Evolutionary conservation across 2,329 filamentous ascomycete species (phyloP).

Genomic region (Verticillium nubilum): DNA sequence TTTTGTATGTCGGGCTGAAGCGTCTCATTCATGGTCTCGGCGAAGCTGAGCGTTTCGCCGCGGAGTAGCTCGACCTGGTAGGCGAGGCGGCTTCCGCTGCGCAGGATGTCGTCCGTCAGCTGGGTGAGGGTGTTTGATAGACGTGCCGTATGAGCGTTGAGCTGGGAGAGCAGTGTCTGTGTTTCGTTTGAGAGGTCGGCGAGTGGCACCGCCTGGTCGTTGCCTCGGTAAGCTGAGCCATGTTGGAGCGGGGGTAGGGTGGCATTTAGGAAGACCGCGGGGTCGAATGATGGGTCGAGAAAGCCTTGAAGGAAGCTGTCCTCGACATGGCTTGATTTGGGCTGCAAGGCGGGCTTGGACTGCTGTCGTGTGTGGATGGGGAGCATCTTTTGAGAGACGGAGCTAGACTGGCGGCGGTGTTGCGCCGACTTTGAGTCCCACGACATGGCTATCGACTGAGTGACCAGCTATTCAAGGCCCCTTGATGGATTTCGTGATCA

Average conservation of each 20-base stretch:
- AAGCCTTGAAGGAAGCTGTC: slow-evolving; percentile 74
- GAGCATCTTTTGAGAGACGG: slow-evolving; percentile 28
- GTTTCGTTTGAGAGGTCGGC: slow-evolving; percentile 76
- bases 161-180: slow-evolving; percentile 77
- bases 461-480: neutral
- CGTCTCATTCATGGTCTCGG: slow-evolving; percentile 69
- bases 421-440: slow-evolving; percentile 29
- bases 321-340: slow-evolving; percentile 57
- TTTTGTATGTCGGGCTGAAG: slow-evolving; percentile 66
- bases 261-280: slow-evolving; percentile 79
- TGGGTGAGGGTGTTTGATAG: slow-evolving; percentile 78
- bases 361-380: slow-evolving; percentile 35
- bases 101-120: slow-evolving; percentile 89
- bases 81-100: slow-evolving; percentile 79
- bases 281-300: slow-evolving; percentile 70
- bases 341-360: slow-evolving; percentile 30
- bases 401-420: slow-evolving; percentile 44
- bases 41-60: slow-evolving; percentile 79
- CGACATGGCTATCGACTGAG: slow-evolving; percentile 22
- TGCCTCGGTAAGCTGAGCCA: slow-evolving; percentile 18
- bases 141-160: slow-evolving; percentile 82
- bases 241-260: slow-evolving; percentile 63
- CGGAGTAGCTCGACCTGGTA: slow-evolving; percentile 92
- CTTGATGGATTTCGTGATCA: neutral
- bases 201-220: slow-evolving; percentile 48